Conservation (phyloP, 257 asterid genomes). For the Catharanthus roseus region DNA sequence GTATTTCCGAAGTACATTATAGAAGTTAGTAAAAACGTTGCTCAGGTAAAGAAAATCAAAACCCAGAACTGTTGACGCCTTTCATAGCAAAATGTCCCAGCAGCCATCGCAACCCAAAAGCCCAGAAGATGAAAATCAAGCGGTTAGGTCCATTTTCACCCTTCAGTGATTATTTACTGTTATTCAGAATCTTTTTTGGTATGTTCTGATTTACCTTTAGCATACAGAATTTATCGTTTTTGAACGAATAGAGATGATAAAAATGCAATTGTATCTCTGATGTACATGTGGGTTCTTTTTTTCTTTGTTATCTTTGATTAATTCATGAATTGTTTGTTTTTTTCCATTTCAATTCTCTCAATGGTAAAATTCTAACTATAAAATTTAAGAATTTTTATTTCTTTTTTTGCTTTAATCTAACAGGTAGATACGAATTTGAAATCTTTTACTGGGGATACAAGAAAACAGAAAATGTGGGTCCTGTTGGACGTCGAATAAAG, state of each 20-base stretch:
- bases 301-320: not conserved
- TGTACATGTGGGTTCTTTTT: not conserved
- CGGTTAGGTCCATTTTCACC: not conserved
- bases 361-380: not conserved
- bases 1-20: too few species aligned
- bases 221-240: not conserved
- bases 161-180: not conserved
- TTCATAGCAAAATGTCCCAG: conserved; percentile 17
- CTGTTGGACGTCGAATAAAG: not conserved
- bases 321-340: not conserved
- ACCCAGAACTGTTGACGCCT: not conserved
- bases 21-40: not conserved
- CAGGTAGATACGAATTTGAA: not conserved
- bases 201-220: not conserved
- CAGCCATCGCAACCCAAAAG: conserved; percentile 14
- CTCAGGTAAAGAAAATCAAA: not conserved
- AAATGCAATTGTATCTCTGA: too few species aligned
- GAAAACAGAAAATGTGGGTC: not conserved
- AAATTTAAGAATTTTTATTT: not conserved
- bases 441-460: not conserved
- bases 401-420: not conserved
- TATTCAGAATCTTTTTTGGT: not conserved
- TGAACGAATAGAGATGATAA: too few species aligned
- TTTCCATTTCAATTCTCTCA: not conserved
- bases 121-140: conserved; percentile 19